Base-by-base conservation (phyloP, 1,284 basidiomycete species). In the Cutaneotrichosporon dermatis region DNA sequence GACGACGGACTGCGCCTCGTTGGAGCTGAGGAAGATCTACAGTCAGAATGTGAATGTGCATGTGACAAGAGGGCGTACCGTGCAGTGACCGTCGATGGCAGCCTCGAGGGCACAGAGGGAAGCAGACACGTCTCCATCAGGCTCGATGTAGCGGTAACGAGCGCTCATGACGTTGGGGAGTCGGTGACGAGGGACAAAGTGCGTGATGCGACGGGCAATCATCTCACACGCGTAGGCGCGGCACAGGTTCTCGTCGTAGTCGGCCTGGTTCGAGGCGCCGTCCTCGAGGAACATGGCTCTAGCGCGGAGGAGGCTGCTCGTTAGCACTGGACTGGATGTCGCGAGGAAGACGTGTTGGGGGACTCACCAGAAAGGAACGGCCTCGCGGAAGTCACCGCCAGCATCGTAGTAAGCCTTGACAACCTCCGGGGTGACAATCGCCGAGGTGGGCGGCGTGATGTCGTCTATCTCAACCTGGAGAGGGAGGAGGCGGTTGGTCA, bases 151-250 rank as follows among this genome's bases (percentile, higher is more conserved):
- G 54, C 83, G 83, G 77, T 86, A 93, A 1, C 93, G 83, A 5
- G 85, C 86, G 44, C 72, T 76, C 85, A 94, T 87, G 66, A 92
- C 83, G 3, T 80, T 77, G 54, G 83, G 81, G 34, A 91, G 76
- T 54, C 83, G 82, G 54, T 91, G 89, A 6, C 80, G 79, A 0
- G 86, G 80, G 9, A 85, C 74, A 43, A 81, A 76, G 72, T 92
- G 89, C 9, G 93, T 82, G 54, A 94, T 86, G 59, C 87, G 82
- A 54, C 92, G 84, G 4, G 93, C 93, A 13, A 96, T 79, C 2
- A 90, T 88, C 76, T 96, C 92, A 69, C 92, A 95, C 3, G 92
- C 88, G 37, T 83, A 82, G 49, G 88, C 90, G 87, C 92, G 83
- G 64, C 87, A 85, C 42, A 84, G 70, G 67, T 92, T 92, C 79